These are phyloP conservation scores for Aureobasidium uvarum DNA, from an alignment of 2,329 filamentous ascomycete genomes.

Conservation along the genomic window DNA sequence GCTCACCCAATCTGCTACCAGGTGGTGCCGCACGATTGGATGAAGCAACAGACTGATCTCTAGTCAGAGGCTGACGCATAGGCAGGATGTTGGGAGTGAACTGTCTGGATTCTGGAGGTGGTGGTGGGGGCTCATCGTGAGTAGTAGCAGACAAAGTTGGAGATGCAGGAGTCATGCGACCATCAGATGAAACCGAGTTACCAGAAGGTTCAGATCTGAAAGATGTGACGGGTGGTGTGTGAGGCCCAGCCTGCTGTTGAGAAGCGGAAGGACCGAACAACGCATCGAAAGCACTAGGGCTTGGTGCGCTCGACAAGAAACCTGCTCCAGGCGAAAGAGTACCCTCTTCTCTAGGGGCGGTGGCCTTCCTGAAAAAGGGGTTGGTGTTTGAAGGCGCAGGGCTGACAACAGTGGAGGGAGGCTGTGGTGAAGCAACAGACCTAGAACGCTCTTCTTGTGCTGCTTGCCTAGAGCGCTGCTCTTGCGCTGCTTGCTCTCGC, in stretches of 20 bases:
- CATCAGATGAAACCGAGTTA: constrained; percentile 40
- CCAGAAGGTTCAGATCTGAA: constrained; percentile 55
- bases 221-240: constrained; percentile 55
- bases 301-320: constrained; percentile 33
- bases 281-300: constrained; percentile 40
- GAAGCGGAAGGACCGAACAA: constrained; percentile 46
- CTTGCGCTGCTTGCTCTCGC: constrained; percentile 40
- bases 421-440: constrained; percentile 38
- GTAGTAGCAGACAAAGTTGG: constrained; percentile 56
- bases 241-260: constrained; percentile 36
- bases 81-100: constrained; percentile 75
- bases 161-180: constrained; percentile 61
- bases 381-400: constrained; percentile 74
- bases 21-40: constrained; percentile 49
- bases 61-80: constrained; percentile 56
- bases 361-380: constrained; percentile 78
- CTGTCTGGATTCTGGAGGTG: constrained; percentile 71
- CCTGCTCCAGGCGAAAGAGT: constrained; percentile 24
- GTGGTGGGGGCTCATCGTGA: constrained; percentile 60
- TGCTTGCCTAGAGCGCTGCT: constrained; percentile 37
- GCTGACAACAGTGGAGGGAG: constrained; percentile 58
- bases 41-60: constrained; percentile 68
- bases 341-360: constrained; percentile 31
- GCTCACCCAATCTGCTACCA: constrained; percentile 34
- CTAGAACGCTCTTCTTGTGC: constrained; percentile 36